These are phyloP conservation scores for Bryum argenteum DNA, from an alignment of 225 moss, liverwort and hornwort species.

Conservation along the genomic window DNA sequence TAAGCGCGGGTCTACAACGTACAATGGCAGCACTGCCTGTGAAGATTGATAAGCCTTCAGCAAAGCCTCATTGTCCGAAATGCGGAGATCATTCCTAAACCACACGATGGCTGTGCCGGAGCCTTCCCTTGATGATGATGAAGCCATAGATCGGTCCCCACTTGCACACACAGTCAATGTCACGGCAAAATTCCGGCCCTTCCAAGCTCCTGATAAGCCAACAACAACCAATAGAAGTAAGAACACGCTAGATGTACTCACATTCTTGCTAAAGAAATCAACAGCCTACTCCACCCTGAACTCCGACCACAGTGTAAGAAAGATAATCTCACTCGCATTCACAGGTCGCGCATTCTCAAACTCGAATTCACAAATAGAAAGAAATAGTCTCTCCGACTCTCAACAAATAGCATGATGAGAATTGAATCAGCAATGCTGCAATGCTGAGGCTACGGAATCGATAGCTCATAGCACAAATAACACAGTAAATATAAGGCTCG, in stretches of 20 bases:
- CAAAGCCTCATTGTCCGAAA: conserved; percentile 90
- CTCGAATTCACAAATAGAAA: not conserved
- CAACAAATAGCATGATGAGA: no score
- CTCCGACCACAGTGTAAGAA: not conserved
- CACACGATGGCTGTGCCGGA: conserved; percentile 73
- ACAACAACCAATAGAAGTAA: conserved; percentile 14
- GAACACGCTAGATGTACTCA: not conserved
- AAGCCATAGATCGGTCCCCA: conserved; percentile 37
- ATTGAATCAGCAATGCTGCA: no score
- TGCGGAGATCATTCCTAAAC: conserved; percentile 93
- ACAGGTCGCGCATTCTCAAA: conserved; percentile 3
- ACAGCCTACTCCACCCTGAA: not conserved
- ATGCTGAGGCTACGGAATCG: not conserved
- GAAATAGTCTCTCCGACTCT: not conserved
- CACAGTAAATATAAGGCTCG: not conserved
- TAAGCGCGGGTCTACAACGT: conserved; percentile 85
- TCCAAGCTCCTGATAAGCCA: conserved; percentile 41
- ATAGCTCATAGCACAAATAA: not conserved
- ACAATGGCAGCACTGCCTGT: conserved; percentile 81
- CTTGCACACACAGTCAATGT: conserved; percentile 35
- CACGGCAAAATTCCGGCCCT: conserved; percentile 24
- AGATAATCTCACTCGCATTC: not conserved
- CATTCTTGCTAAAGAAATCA: not conserved
- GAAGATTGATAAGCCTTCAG: conserved; percentile 91
- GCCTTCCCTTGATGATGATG: conserved; percentile 42